Evolutionary conservation across 2,329 filamentous ascomycete genomes (phyloP).

Genomic region (Botrytis deweyae): DNA sequence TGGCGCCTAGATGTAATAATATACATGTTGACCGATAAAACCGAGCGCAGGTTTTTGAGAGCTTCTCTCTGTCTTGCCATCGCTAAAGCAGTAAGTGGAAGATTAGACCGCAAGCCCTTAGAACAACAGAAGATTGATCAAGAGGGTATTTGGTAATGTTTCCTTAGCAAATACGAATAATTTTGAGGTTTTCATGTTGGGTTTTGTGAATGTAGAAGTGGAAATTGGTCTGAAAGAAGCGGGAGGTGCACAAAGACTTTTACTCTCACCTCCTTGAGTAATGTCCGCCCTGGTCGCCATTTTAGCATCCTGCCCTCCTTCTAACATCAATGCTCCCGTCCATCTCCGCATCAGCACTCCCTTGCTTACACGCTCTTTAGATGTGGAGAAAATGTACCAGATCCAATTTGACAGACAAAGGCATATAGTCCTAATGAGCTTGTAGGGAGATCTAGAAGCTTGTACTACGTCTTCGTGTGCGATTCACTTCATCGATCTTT

Average conservation of each 20-base stretch:
- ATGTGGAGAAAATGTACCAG: neutral
- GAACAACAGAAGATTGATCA: neutral
- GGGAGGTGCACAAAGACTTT: neutral
- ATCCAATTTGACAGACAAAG: neutral
- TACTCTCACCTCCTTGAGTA: neutral
- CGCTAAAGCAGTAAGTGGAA: neutral
- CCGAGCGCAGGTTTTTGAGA: neutral
- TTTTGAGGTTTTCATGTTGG: neutral
- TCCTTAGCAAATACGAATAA: neutral
- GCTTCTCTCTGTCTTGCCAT: neutral
- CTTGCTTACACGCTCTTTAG: neutral
- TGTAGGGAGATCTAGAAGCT: neutral
- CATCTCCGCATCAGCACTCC: neutral
- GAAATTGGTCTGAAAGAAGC: neutral
- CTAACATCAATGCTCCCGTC: neutral
- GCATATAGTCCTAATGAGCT: neutral
- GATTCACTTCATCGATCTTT: neutral
- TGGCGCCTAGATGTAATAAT: neutral
- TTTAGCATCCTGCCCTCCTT: neutral
- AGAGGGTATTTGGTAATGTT: neutral
- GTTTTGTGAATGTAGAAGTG: neutral
- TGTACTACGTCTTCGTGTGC: neutral
- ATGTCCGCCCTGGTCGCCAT: neutral
- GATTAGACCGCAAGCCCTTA: neutral
- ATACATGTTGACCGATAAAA: neutral